Evolutionary conservation across 176 grass and related monocot genomes (phyloP).

Genomic region (Raddia guianensis): DNA sequence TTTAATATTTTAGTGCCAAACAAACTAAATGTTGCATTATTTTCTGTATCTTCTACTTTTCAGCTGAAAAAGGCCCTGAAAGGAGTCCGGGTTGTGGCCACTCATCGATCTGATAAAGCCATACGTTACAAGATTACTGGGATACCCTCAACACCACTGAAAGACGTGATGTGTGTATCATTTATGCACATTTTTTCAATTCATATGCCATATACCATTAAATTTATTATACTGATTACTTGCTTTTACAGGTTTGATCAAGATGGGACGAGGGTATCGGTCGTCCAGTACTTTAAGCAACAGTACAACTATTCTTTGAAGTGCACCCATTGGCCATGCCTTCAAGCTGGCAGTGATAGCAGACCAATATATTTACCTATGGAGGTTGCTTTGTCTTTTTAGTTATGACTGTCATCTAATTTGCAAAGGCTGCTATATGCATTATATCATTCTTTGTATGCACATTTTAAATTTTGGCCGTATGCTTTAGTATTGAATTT

Average conservation of each 20-base stretch:
- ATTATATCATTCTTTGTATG: not conserved
- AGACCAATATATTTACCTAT: slow-evolving; percentile 71
- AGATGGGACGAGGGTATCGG: slow-evolving; percentile 41
- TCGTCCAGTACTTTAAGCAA: slow-evolving; percentile 68
- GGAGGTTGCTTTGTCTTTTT: slow-evolving; percentile 51
- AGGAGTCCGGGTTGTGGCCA: slow-evolving; percentile 60
- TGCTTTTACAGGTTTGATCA: slow-evolving; percentile 64
- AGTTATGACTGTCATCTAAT: not conserved
- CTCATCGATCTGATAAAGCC: slow-evolving; percentile 45
- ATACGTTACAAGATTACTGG: slow-evolving; percentile 69
- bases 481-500: not conserved
- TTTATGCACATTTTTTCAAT: not conserved
- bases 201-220: not conserved
- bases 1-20: not conserved
- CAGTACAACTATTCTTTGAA: slow-evolving; percentile 51
- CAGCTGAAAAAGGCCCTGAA: slow-evolving; percentile 79
- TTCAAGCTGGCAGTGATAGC: slow-evolving; percentile 65
- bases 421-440: not conserved
- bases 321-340: slow-evolving; percentile 66
- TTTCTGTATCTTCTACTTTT: not conserved
- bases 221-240: not conserved
- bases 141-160: slow-evolving; percentile 49
- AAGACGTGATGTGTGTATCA: slow-evolving; percentile 48
- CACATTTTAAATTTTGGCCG: not conserved
- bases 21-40: not conserved